Percentiles rank a stretch among this genome's conserved stretches.
Conservation (phyloP, 2,329 filamentous ascomycete genomes). For the Paracoccidioides lutzii region DNA sequence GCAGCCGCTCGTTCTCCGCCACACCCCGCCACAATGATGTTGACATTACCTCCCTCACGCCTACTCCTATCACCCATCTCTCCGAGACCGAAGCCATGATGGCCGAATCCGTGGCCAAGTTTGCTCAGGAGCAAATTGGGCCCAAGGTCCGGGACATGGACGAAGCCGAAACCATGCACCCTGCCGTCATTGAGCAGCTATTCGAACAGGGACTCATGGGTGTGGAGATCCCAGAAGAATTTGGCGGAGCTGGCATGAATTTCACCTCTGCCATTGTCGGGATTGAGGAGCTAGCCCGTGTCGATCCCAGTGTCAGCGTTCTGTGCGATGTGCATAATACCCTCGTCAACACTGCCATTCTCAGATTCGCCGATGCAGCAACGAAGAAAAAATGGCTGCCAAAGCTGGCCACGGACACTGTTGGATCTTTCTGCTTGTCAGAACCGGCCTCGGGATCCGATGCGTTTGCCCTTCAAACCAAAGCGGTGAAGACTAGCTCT, state of each 20-base stretch:
- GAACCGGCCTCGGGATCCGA: constrained; percentile 90
- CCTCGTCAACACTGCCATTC: constrained; percentile 80
- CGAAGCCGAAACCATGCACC: constrained; percentile 89
- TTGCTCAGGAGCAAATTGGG: constrained; percentile 75
- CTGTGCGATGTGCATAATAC: constrained; percentile 98
- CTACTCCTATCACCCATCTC: constrained; percentile 84
- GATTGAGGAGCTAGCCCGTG: constrained; percentile 88
- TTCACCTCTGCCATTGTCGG: constrained; percentile 92
- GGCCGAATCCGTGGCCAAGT: constrained; percentile 80
- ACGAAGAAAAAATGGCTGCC: constrained; percentile 80
- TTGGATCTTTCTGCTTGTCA: constrained; percentile 83
- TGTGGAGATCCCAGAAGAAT: constrained; percentile 94
- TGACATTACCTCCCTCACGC: constrained; percentile 64
- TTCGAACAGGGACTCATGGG: constrained; percentile 98
- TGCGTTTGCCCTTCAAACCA: constrained; percentile 87
- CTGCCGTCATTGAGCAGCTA: constrained; percentile 71
- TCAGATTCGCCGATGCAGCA: constrained; percentile 68
- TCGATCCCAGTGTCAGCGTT: constrained; percentile 90
- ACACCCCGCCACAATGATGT: constrained; percentile 43
- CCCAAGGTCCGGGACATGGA: constrained; percentile 96
- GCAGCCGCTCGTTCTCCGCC: constrained; percentile 46
- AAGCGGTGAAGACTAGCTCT: constrained; percentile 66
- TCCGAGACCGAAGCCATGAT: constrained; percentile 84
- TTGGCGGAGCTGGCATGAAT: constrained; percentile 94
- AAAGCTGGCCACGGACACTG: constrained; percentile 75